These are phyloP conservation scores for Yamadazyma siamensis DNA, from an alignment of 1,139 yeast species.

Conservation along the genomic window DNA sequence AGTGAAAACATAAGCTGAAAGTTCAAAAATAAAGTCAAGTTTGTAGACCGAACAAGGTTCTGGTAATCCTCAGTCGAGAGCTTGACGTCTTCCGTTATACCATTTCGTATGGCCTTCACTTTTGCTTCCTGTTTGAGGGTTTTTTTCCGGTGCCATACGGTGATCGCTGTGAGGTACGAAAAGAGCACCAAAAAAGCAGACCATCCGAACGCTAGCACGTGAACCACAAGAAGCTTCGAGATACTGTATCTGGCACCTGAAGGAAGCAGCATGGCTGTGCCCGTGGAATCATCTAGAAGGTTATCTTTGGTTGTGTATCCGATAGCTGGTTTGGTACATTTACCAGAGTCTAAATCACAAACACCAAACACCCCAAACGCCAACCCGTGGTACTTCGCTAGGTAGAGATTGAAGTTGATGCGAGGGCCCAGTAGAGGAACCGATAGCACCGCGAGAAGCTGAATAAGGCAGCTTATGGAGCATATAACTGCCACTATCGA, in stretches of 20 bases:
- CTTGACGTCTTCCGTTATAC: background rate
- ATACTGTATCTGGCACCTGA: slow-evolving; percentile 39
- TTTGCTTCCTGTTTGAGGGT: slow-evolving; percentile 1
- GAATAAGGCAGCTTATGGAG: slow-evolving; percentile 31
- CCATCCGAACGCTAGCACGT: slow-evolving; percentile 41
- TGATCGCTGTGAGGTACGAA: slow-evolving; percentile 1
- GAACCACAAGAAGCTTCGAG: slow-evolving; percentile 42
- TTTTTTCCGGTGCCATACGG: background rate
- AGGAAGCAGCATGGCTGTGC: slow-evolving; percentile 32
- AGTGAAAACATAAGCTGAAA: slow-evolving; percentile 33
- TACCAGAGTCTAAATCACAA: slow-evolving; percentile 25
- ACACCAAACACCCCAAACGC: slow-evolving; percentile 48
- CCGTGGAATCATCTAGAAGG: slow-evolving; percentile 18
- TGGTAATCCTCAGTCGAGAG: background rate
- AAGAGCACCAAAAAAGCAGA: slow-evolving; percentile 21
- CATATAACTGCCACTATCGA: slow-evolving; percentile 21
- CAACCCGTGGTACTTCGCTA: slow-evolving; percentile 29
- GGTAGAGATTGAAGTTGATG: slow-evolving; percentile 19
- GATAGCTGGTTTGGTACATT: slow-evolving; percentile 32
- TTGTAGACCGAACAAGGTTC: slow-evolving; percentile 11
- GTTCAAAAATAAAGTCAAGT: slow-evolving; percentile 28
- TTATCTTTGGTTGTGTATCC: slow-evolving; percentile 29
- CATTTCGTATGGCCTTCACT: background rate
- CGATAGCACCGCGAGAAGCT: slow-evolving; percentile 40
- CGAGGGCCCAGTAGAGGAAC: slow-evolving; percentile 38